These are phyloP conservation scores for Leccinum huronense DNA, from an alignment of 1,284 basidiomycete genomes.

Conservation along the genomic window DNA sequence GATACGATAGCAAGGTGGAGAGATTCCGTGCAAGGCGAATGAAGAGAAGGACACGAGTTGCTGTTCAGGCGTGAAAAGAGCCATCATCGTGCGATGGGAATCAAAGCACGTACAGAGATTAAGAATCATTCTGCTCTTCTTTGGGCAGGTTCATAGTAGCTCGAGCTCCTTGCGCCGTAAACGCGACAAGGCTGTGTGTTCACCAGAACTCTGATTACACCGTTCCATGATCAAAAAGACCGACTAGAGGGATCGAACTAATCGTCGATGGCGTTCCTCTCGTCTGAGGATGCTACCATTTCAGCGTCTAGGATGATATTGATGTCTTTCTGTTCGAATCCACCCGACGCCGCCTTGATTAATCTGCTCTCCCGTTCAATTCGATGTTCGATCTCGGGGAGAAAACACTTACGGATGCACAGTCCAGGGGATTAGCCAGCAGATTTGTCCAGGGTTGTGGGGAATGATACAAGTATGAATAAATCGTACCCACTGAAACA, in stretches of 20 bases:
- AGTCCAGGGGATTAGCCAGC: too few relatives aligned
- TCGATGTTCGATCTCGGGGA: not conserved
- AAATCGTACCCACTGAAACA: too few relatives aligned
- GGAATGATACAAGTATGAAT: too few relatives aligned
- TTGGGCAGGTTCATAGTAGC: slow-evolving; percentile 24
- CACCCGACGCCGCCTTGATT: slow-evolving; percentile 60
- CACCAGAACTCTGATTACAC: slow-evolving; percentile 63
- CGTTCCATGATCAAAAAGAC: slow-evolving; percentile 7
- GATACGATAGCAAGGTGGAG: slow-evolving; percentile 77
- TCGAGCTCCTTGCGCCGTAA: slow-evolving; percentile 55
- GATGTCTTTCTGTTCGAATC: slow-evolving; percentile 37
- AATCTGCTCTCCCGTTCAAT: slow-evolving; percentile 40
- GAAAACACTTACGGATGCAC: slow-evolving; percentile 56
- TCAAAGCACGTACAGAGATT: slow-evolving; percentile 24
- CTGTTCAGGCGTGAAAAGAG: slow-evolving; percentile 17
- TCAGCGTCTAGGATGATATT: slow-evolving; percentile 79
- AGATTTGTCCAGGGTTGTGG: too few relatives aligned
- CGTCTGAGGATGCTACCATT: slow-evolving; percentile 78
- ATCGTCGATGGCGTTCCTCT: slow-evolving; percentile 56
- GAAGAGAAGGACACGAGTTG: slow-evolving; percentile 46
- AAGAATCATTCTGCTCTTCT: slow-evolving; percentile 19
- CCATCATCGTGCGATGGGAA: not conserved
- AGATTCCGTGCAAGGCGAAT: slow-evolving; percentile 42
- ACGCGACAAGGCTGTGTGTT: slow-evolving; percentile 56
- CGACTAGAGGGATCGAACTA: slow-evolving; percentile 14